Evolutionary conservation across 805 yeast species (phyloP), one percentile per base, ranked within the genome.

Genomic region (Ogataea methylovora): DNA sequence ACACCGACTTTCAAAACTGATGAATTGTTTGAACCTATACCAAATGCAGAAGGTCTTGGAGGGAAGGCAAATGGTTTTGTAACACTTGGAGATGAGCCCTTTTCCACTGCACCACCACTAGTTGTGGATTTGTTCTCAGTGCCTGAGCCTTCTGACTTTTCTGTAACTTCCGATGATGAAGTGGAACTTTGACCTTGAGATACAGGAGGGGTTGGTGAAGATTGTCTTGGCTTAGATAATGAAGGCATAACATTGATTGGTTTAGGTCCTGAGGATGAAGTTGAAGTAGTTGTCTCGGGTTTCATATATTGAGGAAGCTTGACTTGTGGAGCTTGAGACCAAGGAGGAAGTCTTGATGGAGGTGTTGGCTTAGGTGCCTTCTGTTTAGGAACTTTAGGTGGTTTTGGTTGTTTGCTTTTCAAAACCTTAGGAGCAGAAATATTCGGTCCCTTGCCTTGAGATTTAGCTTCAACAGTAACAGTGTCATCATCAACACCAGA

Each of bases 281-380:
- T 10, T 20, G 8, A 7, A 15, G 35, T 17, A 12, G 29, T 10
- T 5, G 12, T 15, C 14, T 39, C 47, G 4, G 60, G 61, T 34
- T 46, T 54, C 34, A 48, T 42, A 36, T 57, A 58, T 18, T 53
- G 59, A 1, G 61, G 61, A 8, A 54, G 36, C 19, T 44, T 51
- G 19, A 56, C 52, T 18, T 39, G 41, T 3, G 51, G 45, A 10
- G 43, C 42, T 4, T 42, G 28, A 2, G 43, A 23, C n/a, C 42
- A 24, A 7, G 36, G 24, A 9, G 34, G 28, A 3, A 32, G 27
- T 5, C 18, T 31, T 13, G 24, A 27, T 4, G 16, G 28, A 18
- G 24, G 29, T 11, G 41, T 27, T 8, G 39, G 31, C 29, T 38
- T 30, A 11, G 26, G n/a, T 11, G 7, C n/a, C n/a, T 7, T 5